Evolutionary conservation across 768 basidiomycete genomes (phyloP), one percentile per base, ranked within the genome.

Genomic region (Saitozyma sp.): DNA sequence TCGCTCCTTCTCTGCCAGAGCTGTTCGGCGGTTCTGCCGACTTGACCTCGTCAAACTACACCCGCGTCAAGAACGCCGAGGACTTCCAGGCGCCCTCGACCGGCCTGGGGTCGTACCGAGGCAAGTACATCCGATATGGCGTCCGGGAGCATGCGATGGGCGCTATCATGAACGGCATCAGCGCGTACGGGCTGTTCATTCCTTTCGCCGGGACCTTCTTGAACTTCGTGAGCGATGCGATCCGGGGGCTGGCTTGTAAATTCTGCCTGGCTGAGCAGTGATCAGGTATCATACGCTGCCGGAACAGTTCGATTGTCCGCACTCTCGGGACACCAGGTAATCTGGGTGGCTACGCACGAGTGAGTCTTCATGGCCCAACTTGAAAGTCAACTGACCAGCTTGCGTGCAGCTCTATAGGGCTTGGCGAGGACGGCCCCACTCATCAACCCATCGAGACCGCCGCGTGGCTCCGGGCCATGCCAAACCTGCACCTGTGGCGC

Each of bases 71-170:
- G 65, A 63, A 63, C 59, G 75, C 73, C 58, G 82, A 87, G 62
- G 93, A 96, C 81, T 95, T 96, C 87, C 93, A 96, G 80, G 89
- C 85, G 41, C 89, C 90, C 17, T 86, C 83, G 82, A 92, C 91
- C 17, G 86, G 87, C 39, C 84, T 95, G 49, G 93, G 93, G 60
- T 84, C 79, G 61, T 94, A 92, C 80, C 81, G 86, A 61, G 93
- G 93, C 56, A 89, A 87, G 50, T 96, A 96, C 79, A 86, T 96
- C 78, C 89, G 93, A 58, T 96, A 89, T 82, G 94, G 94, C 85
- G 92, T 96, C 62, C 90, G 93, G 81, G 93, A 96, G 80, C 93
- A 96, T 80, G 93, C 84, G 69, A 96, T 96, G 93, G 91, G 89
- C 70, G 93, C 93, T 57, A 92, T 96, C 72, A 90, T 88, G 67